Base-by-base conservation (phyloP, 371 early-diverging fungal species). In the Fennellomyces sp. region DNA sequence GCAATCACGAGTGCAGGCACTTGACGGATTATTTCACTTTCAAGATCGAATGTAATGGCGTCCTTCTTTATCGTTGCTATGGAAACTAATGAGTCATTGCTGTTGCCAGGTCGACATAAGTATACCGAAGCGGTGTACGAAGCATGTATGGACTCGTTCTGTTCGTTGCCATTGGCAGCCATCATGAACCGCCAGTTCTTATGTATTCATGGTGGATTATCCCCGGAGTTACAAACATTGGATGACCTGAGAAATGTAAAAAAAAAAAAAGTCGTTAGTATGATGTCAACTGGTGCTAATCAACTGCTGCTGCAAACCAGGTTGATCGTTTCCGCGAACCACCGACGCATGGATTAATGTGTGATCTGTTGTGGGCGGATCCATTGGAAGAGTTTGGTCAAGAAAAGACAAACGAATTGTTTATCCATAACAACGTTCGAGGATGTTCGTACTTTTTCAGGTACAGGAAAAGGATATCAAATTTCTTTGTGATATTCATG, bases 171-270 rank as follows among this genome's bases (percentile, higher is more conserved):
- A 8, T 83, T 99, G 54, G 94, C 91, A 27, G 98, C 97, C n/a
- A 73, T 98, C 26, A 92, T 99, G 86, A 97, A 97, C 81, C 90
- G 91, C 69, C 97, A 97, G 66, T 95, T 98, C 65, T 76, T 99
- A 31, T 99, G 99, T 77, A 92, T 99, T 73, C 99, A 99, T 70
- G 99, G 99, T 50, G 99, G 99, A 47, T 78, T 99, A 31, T 97
- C 97, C 0, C 99, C 99, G 6, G 92, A 97, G 70, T 68, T 97
- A 54, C 83, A 85, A 55, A 89, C 97, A 55, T 75, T 94, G 42
- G 91, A 95, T 64, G 94, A 97, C 69, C 76, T 97, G 58, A 82
- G 88, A 17, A 73, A 69, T 25, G 91, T 88, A 72, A 58, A 12
- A 6, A 47, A 17, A 8, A 11, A 47, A 17, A 15, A 35, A 38